These are phyloP conservation scores for Haplosporangium gracile DNA, from an alignment of 192 early-diverging fungal species.

Conservation along the genomic window DNA sequence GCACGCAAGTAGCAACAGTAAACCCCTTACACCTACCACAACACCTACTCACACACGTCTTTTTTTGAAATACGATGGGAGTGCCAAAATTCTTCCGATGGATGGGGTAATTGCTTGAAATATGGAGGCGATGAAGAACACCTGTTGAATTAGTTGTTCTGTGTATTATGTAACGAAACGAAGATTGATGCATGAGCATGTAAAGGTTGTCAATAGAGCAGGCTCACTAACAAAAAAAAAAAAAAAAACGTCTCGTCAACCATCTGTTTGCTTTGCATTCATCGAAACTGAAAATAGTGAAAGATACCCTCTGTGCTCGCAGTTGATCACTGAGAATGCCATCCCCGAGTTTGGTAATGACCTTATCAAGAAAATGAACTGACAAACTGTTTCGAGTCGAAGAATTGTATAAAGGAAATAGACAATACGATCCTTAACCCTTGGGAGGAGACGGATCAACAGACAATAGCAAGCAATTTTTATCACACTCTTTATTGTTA, in stretches of 20 bases:
- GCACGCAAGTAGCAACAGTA: background rate
- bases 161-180: background rate
- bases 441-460: no score
- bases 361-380: background rate
- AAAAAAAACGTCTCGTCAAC: background rate
- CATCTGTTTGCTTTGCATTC: background rate
- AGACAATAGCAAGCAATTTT: background rate
- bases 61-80: conserved; percentile 68
- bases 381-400: no score
- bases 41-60: background rate
- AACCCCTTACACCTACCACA: background rate
- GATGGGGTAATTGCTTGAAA: conserved; percentile 73
- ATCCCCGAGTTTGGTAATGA: conserved; percentile 94
- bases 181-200: background rate
- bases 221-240: conserved; percentile 4
- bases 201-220: background rate
- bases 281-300: conserved; percentile 66
- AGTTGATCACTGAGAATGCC: conserved; percentile 89
- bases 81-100: conserved; percentile 97
- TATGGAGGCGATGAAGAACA: background rate
- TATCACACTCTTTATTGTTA: background rate
- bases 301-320: conserved; percentile 94
- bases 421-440: no score
- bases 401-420: no score
- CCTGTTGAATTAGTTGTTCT: no score